phyloP scores from a whole-genome alignment of 1,284 basidiomycete genomes.

The Tilletiopsis washingtonensis region DNA sequence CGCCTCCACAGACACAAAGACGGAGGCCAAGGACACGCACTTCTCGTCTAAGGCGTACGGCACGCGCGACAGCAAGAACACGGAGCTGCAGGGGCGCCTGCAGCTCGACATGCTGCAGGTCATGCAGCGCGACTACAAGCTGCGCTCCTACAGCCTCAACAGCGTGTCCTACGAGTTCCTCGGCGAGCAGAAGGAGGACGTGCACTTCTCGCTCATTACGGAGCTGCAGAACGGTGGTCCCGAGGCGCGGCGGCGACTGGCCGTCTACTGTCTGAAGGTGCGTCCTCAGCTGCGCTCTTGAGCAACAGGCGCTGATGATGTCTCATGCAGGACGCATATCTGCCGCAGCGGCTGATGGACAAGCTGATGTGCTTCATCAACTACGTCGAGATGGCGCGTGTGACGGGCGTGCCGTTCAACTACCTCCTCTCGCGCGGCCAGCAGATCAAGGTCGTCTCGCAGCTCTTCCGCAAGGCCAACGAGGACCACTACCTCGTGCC shows the following conservation, averaged over 20 bases:
- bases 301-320: no score
- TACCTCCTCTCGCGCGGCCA: slow-evolving; percentile 46
- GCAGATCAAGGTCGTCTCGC: slow-evolving; percentile 47
- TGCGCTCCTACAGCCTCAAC: slow-evolving; percentile 45
- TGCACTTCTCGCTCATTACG: slow-evolving; percentile 46
- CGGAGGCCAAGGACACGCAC: slow-evolving; percentile 46
- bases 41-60: slow-evolving; percentile 48
- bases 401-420: slow-evolving; percentile 47
- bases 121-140: slow-evolving; percentile 47
- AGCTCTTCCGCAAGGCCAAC: slow-evolving; percentile 46
- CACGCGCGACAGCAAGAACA: slow-evolving; percentile 45
- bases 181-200: slow-evolving; percentile 47
- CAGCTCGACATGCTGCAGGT: slow-evolving; percentile 47
- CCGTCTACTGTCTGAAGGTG: slow-evolving; percentile 44
- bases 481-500: slow-evolving; percentile 45
- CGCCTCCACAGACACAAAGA: slow-evolving; percentile 20
- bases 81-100: slow-evolving; percentile 44
- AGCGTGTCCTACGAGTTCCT: slow-evolving; percentile 46
- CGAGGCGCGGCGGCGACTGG: slow-evolving; percentile 42
- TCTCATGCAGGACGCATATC: slow-evolving; percentile 40
- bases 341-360: slow-evolving; percentile 46
- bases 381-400: slow-evolving; percentile 47
- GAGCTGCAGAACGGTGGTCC: slow-evolving; percentile 46
- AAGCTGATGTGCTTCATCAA: slow-evolving; percentile 48
- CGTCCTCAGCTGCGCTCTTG: no score